phyloP scores from a whole-genome alignment of 257 asterid species.

The Jasminum sambac region DNA sequence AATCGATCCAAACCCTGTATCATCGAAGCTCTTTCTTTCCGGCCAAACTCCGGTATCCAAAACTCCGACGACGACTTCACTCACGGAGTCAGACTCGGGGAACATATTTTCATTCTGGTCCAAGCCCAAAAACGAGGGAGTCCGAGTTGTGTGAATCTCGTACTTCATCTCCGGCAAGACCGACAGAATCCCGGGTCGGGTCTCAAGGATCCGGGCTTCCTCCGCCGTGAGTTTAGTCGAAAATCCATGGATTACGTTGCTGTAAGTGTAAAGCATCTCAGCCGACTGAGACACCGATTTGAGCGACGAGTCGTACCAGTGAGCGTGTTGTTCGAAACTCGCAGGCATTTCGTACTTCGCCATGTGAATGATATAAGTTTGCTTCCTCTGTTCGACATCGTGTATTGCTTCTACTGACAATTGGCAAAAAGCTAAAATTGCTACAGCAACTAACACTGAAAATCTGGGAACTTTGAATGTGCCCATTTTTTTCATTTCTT shows the following conservation, averaged over 20 bases:
- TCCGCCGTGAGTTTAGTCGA: constrained; percentile 55
- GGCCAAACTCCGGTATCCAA: constrained; percentile 96
- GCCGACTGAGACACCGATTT: constrained; percentile 73
- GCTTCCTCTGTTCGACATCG: constrained; percentile 16
- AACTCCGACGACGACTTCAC: constrained; percentile 74
- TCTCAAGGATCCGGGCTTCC: constrained; percentile 50
- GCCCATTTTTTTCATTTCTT: constrained; percentile 28
- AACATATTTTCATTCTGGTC: constrained; percentile 59
- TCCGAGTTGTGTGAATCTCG: constrained; percentile 86
- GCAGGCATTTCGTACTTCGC: constrained; percentile 72
- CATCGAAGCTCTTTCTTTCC: constrained; percentile 80
- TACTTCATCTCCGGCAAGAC: constrained; percentile 63
- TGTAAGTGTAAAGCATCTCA: constrained; percentile 66
- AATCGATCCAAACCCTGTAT: constrained; percentile 61
- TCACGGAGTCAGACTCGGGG: constrained; percentile 50
- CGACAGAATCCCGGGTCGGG: constrained; percentile 59
- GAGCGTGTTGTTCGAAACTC: constrained; percentile 49
- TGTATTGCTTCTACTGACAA: constrained; percentile 22
- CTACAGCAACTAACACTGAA: not conserved
- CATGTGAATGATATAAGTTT: constrained; percentile 82
- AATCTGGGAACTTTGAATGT: not conserved
- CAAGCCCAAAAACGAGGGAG: constrained; percentile 76
- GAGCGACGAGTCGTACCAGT: constrained; percentile 78
- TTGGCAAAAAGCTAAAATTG: constrained; percentile 30
- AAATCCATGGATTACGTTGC: constrained; percentile 67